Base-by-base conservation (phyloP, 2,329 filamentous ascomycete species). In the Colletotrichum nymphaeae region DNA sequence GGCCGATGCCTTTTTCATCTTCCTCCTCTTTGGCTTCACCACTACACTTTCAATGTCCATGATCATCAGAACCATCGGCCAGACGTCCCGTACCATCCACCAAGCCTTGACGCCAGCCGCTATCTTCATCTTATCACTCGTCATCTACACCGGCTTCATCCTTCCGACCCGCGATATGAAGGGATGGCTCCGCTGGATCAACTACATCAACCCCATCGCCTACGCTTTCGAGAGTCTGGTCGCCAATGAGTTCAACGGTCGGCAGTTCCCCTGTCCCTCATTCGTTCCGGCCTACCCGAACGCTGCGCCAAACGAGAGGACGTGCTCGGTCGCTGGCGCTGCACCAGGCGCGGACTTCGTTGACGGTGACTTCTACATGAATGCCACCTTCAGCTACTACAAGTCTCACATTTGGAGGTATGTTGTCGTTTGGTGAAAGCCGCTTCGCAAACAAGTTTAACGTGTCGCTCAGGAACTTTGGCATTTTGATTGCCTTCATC, bases 151-250 rank as follows among this genome's bases (percentile, higher is more conserved):
- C 2, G 87, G 87, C 0, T 89, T 88, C 74, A 80, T 83, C 6
- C 80, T 88, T n/a, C 85, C 86, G 0, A 79, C 81, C 4, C 78
- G 79, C 9, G 82, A 67, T 30, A 83, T 83, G 82, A 81, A 80
- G 42, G 79, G 78, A 5, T 83, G 82, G 82, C 76, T 83, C 69
- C 76, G 90, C 46, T 92, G 87, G 92, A 82, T 92, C 16, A 89
- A 85, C 76, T 89, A 87, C 63, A 78, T 88, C 72, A 89, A 89
- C 67, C 87, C 87, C 0, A 78, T 76, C 2, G 77, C 82, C 0
- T 94, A 93, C 76, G 87, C 89, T 1, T 94, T 93, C 75, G 93
- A 94, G 79, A 89, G 88, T 2, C 88, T 94, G 1, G 82, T 94
- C 72, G 81, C 90, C 0, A 94, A 93, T 75, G 92, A 94, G 76